Percentiles rank a stretch among this genome's conserved stretches.
phyloP scores from a whole-genome alignment of 164 flowering plant genomes.

The Chimonanthus salicifolius region DNA sequence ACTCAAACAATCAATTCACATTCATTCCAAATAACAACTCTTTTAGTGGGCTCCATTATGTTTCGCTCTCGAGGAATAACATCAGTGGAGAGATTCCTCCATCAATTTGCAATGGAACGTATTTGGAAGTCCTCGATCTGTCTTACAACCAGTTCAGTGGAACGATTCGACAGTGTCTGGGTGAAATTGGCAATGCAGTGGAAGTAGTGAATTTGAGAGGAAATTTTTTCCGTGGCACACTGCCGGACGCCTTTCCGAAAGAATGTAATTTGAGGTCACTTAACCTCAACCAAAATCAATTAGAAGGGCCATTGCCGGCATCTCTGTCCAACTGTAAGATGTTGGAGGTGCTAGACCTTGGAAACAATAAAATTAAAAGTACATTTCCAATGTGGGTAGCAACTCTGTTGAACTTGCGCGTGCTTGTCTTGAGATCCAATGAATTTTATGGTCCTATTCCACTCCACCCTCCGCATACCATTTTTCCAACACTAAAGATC shows the following conservation, averaged over 20 bases:
- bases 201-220: slow-evolving; percentile 32
- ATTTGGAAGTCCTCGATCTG: slow-evolving; percentile 40
- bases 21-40: too few relatives aligned
- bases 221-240: not conserved
- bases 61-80: slow-evolving; percentile 35
- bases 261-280: slow-evolving; percentile 32
- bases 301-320: slow-evolving; percentile 42
- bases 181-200: slow-evolving; percentile 7
- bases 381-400: slow-evolving; percentile 45
- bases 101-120: slow-evolving; percentile 34
- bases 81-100: slow-evolving; percentile 39
- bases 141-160: slow-evolving; percentile 44
- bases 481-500: slow-evolving; percentile 39
- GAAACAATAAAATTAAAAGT: slow-evolving; percentile 42
- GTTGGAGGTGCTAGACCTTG: slow-evolving; percentile 52
- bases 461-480: not conserved
- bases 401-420: slow-evolving; percentile 27
- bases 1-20: too few relatives aligned
- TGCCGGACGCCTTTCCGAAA: slow-evolving; percentile 26
- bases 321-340: slow-evolving; percentile 41
- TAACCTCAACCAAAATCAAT: slow-evolving; percentile 35
- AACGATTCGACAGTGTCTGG: slow-evolving; percentile 33
- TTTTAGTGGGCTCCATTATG: slow-evolving; percentile 4
- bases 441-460: slow-evolving; percentile 35
- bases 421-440: slow-evolving; percentile 52